Conservation (phyloP, 306 rosid species). For the Hippophae tibetana region DNA sequence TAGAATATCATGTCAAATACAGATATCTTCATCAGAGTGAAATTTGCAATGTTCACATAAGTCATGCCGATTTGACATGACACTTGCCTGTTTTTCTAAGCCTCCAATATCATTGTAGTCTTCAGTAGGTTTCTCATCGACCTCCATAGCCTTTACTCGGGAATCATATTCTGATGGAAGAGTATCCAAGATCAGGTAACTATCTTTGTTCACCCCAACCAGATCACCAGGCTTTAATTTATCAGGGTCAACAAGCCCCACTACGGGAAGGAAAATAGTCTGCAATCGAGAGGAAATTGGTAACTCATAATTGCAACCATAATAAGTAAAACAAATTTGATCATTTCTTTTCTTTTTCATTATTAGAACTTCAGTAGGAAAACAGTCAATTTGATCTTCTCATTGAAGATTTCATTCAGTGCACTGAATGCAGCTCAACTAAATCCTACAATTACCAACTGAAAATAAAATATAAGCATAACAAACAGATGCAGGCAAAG, state of each 20-base stretch:
- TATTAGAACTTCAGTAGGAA: too few relatives aligned
- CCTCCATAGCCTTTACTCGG: conserved; percentile 95
- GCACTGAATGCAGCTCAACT: too few relatives aligned
- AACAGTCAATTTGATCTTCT: too few relatives aligned
- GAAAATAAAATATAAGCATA: not conserved
- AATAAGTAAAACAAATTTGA: too few relatives aligned
- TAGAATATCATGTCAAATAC: conserved; percentile 1
- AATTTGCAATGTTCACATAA: not conserved
- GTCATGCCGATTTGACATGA: not conserved
- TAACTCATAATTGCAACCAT: not conserved
- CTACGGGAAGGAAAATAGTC: conserved; percentile 93
- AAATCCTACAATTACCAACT: not conserved
- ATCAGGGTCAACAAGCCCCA: conserved; percentile 97
- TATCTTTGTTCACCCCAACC: conserved; percentile 95
- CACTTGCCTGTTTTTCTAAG: conserved; percentile 71
- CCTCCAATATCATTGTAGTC: conserved; percentile 95
- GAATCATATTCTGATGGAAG: conserved; percentile 94
- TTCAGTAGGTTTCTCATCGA: conserved; percentile 92
- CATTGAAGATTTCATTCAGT: too few relatives aligned
- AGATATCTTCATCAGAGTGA: not conserved
- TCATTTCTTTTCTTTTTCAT: too few relatives aligned
- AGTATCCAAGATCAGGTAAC: conserved; percentile 90
- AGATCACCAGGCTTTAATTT: conserved; percentile 88
- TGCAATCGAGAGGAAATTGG: conserved; percentile 29
- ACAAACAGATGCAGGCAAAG: not conserved